These are phyloP conservation scores for Neltuma alba DNA, from an alignment of 306 rosid species.

Conservation along the genomic window DNA sequence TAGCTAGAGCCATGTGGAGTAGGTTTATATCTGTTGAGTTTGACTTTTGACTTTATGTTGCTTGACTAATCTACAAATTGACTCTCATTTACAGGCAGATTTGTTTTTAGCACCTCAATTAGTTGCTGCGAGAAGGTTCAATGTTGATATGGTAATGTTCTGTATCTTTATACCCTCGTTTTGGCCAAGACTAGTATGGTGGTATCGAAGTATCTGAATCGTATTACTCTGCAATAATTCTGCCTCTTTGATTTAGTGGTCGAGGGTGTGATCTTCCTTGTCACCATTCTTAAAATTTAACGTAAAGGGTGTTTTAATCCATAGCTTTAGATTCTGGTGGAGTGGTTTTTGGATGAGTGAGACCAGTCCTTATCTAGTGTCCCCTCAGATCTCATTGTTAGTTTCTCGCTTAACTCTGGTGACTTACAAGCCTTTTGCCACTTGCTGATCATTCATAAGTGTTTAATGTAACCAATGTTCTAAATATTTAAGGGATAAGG, in stretches of 20 bases:
- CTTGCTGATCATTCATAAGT: not conserved
- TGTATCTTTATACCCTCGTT: not conserved
- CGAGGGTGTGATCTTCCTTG: not conserved
- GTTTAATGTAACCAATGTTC: not conserved
- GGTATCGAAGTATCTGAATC: not conserved
- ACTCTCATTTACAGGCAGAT: conserved; percentile 81
- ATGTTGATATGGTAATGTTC: conserved; percentile 64
- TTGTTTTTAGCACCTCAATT: conserved; percentile 88
- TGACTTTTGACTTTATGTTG: conserved; percentile 15
- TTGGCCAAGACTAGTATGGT: not conserved
- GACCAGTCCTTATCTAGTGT: not conserved
- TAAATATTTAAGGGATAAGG: too few species aligned
- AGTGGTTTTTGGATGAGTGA: not conserved
- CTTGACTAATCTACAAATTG: conserved; percentile 22
- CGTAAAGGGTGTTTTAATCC: not conserved
- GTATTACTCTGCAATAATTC: not conserved
- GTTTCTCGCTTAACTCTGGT: not conserved
- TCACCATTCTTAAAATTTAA: not conserved
- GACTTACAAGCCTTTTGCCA: not conserved
- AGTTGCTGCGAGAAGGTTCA: conserved; percentile 45
- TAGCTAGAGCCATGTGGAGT: conserved; percentile 17
- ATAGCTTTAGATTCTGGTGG: not conserved
- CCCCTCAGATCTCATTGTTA: not conserved
- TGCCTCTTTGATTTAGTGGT: conserved; percentile 23
- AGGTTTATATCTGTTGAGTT: conserved; percentile 23